Base-by-base conservation (phyloP, 2,329 filamentous ascomycete species). In the Claviceps sp. region DNA sequence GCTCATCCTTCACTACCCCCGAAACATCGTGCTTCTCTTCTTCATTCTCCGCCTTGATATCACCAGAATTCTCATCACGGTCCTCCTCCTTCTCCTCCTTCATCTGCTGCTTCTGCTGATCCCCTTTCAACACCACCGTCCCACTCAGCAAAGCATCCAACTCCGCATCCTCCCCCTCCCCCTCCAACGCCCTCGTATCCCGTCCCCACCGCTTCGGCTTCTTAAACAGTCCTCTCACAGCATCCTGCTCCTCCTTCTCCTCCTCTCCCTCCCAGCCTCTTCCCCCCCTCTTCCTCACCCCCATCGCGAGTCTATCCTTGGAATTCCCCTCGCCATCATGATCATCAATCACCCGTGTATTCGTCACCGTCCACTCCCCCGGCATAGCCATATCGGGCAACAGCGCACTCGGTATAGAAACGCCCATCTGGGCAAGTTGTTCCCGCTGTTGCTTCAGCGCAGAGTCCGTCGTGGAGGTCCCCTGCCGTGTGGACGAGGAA, bases 401-500 rank as follows among this genome's bases (percentile, higher is more conserved):
- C 52, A 88, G 82, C 57, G 86, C 82, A 45, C 87, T 82, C 0
- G 93, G 93, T 51, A 97, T 79, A 47, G 82, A 80, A 48, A 98
- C 82, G 0, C 93, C 93, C 75, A 98, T 78, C 38, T 85, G 87
- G 4, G 85, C 89, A 11, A 98, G 74, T 67, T 97, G 89, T 56
- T 89, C 84, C 61, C 94, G 79, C 69, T 98, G 93, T 51, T 77
- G 78, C 67, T 91, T 91, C 52, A 88, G 73, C 57, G 94, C 85
- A 8, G 82, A 78, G 20, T 81, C 69, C 4, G 16, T 5, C 9
- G 42, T 26, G 13, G 14, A 8, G 45, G 5, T 34, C 30, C 3
- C 14, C n/a, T 14, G 13, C 22, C 11, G 22, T 16, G 44, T 16
- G 9, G 14, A 8, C 42, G 20, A 5, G 7, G 42, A 13, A 13